Evolutionary conservation across 208 protist species (phyloP).

Genomic region (Trypanosoma melophagium): DNA sequence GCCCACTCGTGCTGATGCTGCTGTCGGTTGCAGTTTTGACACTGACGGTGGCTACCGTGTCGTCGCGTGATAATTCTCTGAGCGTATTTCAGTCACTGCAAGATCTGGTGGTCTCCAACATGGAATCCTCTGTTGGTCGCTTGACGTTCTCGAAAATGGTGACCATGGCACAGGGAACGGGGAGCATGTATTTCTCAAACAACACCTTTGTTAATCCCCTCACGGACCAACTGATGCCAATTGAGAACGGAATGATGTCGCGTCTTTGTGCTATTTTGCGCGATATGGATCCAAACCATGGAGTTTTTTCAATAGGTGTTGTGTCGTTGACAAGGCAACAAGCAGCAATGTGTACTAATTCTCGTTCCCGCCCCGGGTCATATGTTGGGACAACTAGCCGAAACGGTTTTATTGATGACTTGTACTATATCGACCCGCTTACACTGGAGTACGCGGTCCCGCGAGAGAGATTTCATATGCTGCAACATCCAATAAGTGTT

Average conservation of each 20-base stretch:
- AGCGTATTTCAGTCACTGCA: slow-evolving; percentile 4
- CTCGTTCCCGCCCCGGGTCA: background rate
- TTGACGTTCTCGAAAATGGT: background rate
- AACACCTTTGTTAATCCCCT: background rate
- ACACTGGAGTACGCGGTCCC: slow-evolving; percentile 17
- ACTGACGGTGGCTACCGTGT: background rate
- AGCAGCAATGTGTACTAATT: slow-evolving; percentile 6
- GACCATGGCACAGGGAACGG: background rate
- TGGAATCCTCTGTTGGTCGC: background rate
- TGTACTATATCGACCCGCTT: slow-evolving; percentile 16
- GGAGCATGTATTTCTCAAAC: slow-evolving; percentile 10
- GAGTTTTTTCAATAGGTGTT: slow-evolving; percentile 3
- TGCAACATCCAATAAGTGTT: background rate
- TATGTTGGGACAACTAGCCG: slow-evolving; percentile 1
- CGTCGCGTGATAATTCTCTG: background rate
- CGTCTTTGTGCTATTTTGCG: slow-evolving; percentile 4
- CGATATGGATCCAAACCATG: background rate
- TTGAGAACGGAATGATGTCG: slow-evolving; percentile 9
- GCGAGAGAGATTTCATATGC: background rate
- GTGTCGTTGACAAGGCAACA: background rate
- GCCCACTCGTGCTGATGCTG: background rate
- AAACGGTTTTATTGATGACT: slow-evolving; percentile 1
- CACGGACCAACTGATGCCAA: background rate
- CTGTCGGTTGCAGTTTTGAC: background rate
- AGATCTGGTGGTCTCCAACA: background rate